Evolutionary conservation across 352 stramenopile genomes (phyloP), one percentile per base, ranked within the genome.

Genomic region (Phytophthora ramorum): DNA sequence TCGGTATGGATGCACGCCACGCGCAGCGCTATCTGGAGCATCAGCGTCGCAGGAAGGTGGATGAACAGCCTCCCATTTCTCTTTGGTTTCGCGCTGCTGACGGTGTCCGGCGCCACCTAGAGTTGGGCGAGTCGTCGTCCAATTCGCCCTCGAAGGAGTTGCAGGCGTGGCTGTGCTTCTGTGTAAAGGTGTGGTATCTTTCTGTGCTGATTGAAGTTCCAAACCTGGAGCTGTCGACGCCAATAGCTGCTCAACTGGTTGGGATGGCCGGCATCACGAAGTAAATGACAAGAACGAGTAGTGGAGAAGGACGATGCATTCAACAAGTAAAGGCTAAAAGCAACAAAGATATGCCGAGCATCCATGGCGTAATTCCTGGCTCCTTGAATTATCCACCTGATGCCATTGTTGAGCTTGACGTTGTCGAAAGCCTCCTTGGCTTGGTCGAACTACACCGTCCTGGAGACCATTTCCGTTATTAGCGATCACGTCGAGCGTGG

Each of bases 111-210:
- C 57, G 49, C 7, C 55, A 48, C 17, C 30, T 81, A 9, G 22
- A 75, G n/a, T 37, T 75, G 20, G 34, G 59, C 16, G n/a, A 60
- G 12, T 26, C 43, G 19, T 48, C 48, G 30, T 12, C 63, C 17
- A 59, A 66, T 43, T 37, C 58, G 16, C 46, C 55, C 4, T 16
- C 56, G 5, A 56, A 72, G 45, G 51, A 79, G 3, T 60, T 37
- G 55, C n/a, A n/a, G n/a, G n/a, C n/a, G n/a, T n/a, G n/a, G n/a
- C n/a, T n/a, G n/a, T n/a, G n/a, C n/a, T n/a, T 91, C 50, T 91
- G 79, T 56, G 78, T 76, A 2, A 89, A 89, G 41, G 76, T 87
- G 17, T 78, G 79, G 55, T 80, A 89, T 64, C 63, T 91, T 22
- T 84, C 74, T 9, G 74, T 76, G 19, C 63, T 73, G 6, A 66